These are phyloP conservation scores for Aethionema arabicum DNA, from an alignment of 345 rosid genomes.

Conservation along the genomic window DNA sequence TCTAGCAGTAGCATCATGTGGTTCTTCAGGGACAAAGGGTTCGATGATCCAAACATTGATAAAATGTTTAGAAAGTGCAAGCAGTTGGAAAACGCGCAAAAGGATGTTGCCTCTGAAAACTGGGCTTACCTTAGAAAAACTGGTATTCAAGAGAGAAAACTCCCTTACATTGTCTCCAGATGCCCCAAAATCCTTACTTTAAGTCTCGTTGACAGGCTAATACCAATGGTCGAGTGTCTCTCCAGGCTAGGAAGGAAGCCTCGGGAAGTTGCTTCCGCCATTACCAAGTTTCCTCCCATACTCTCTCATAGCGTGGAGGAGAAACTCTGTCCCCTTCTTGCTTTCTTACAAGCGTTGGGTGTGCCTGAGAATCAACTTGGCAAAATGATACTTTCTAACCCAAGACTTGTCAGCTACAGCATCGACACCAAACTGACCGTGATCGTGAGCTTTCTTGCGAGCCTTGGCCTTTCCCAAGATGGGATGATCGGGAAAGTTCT, in stretches of 20 bases:
- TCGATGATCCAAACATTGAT: conserved; percentile 51
- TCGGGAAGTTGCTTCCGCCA: conserved; percentile 62
- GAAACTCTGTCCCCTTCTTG: conserved; percentile 81
- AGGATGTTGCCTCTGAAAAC: conserved; percentile 64
- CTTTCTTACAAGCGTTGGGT: conserved; percentile 74
- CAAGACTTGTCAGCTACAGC: conserved; percentile 76
- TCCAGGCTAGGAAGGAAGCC: conserved; percentile 51
- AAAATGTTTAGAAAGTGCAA: conserved; percentile 67
- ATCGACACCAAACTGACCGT: conserved; percentile 61
- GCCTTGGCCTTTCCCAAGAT: conserved; percentile 57
- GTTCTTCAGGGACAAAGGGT: conserved; percentile 70
- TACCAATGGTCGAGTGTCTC: conserved; percentile 71
- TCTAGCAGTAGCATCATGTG: conserved; percentile 50
- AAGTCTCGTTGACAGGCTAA: conserved; percentile 58
- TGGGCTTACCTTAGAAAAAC: conserved; percentile 60
- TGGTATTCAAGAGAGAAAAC: conserved; percentile 72
- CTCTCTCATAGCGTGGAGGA: conserved; percentile 78
- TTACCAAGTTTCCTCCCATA: conserved; percentile 65
- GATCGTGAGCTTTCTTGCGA: conserved; percentile 55
- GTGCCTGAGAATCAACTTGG: conserved; percentile 74
- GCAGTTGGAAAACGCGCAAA: conserved; percentile 52
- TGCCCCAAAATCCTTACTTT: conserved; percentile 75
- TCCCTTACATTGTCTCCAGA: conserved; percentile 57
- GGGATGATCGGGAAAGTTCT: conserved; percentile 66
- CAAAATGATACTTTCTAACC: conserved; percentile 62